Conservation (phyloP, 2,329 filamentous ascomycete species). For the Nemania bipapillata region DNA sequence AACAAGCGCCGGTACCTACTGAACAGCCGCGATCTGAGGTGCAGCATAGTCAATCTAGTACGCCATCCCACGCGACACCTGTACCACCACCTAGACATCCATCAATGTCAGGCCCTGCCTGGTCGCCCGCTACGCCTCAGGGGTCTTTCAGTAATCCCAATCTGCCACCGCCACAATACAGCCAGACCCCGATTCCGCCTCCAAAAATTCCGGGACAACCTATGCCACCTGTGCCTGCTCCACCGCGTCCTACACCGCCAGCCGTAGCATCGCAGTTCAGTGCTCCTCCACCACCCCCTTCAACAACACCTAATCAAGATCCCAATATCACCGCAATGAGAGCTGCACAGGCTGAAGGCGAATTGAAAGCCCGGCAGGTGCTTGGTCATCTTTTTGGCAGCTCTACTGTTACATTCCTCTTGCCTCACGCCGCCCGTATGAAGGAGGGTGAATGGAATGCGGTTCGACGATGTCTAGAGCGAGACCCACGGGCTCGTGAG, state of each 20-base stretch:
- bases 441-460: slow-evolving; percentile 78
- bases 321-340: slow-evolving; percentile 54
- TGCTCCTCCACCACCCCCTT: slow-evolving; percentile 32
- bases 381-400: slow-evolving; percentile 71
- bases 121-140: slow-evolving; percentile 65
- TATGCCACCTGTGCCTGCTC: slow-evolving; percentile 35
- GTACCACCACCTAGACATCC: slow-evolving; percentile 57
- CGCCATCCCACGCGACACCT: slow-evolving; percentile 43
- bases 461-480: slow-evolving; percentile 73
- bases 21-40: slow-evolving; percentile 44
- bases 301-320: slow-evolving; percentile 48
- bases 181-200: slow-evolving; percentile 51
- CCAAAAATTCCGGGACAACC: slow-evolving; percentile 50
- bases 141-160: slow-evolving; percentile 47
- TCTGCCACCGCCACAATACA: slow-evolving; percentile 47
- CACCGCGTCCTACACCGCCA: slow-evolving; percentile 31
- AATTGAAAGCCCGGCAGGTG: slow-evolving; percentile 69
- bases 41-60: slow-evolving; percentile 48
- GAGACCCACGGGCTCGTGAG: slow-evolving; percentile 71
- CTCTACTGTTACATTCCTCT: slow-evolving; percentile 74
- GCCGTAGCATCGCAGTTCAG: slow-evolving; percentile 30
- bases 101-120: slow-evolving; percentile 62
- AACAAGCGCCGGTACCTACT: slow-evolving; percentile 48
- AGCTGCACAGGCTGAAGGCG: slow-evolving; percentile 62
- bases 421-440: slow-evolving; percentile 75